phyloP scores from a whole-genome alignment of 2,329 filamentous ascomycete genomes.

The Trichoderma semiorbis region DNA sequence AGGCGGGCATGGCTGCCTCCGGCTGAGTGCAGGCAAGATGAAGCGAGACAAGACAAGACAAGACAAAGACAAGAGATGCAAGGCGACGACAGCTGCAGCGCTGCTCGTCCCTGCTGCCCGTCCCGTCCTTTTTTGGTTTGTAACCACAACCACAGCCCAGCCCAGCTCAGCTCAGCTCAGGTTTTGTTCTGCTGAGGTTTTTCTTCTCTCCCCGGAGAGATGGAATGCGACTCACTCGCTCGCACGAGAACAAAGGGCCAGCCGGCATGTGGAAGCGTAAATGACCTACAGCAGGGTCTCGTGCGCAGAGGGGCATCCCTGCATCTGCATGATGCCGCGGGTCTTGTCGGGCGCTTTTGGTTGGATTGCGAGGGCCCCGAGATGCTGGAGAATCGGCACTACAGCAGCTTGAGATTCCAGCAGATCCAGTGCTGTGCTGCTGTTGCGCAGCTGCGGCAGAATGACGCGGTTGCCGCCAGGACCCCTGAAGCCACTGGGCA shows the following conservation, averaged over 20 bases:
- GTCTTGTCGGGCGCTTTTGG: neutral
- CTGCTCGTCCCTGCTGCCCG: neutral
- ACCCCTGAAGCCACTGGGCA: constrained; percentile 11
- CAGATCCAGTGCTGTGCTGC: neutral
- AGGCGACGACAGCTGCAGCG: constrained; percentile 5
- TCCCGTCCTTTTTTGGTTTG: neutral
- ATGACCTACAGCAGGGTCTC: constrained; percentile 16
- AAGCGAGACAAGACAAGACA: neutral
- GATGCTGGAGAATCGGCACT: neutral
- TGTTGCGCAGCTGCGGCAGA: constrained; percentile 7
- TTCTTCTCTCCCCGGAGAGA: neutral
- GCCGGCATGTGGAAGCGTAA: neutral
- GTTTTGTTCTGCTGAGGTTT: neutral
- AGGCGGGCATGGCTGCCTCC: constrained; percentile 51
- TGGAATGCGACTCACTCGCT: neutral
- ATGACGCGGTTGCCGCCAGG: constrained; percentile 15
- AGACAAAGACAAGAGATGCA: neutral
- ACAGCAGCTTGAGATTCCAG: neutral
- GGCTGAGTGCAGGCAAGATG: neutral
- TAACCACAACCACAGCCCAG: neutral
- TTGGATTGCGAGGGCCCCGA: neutral
- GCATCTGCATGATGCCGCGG: constrained; percentile 12
- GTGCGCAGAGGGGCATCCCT: constrained; percentile 17
- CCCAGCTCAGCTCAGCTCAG: neutral
- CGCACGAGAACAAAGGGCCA: constrained; percentile 2